phyloP scores from a whole-genome alignment of 495 filamentous ascomycete species.

The Xylaria venustula region DNA sequence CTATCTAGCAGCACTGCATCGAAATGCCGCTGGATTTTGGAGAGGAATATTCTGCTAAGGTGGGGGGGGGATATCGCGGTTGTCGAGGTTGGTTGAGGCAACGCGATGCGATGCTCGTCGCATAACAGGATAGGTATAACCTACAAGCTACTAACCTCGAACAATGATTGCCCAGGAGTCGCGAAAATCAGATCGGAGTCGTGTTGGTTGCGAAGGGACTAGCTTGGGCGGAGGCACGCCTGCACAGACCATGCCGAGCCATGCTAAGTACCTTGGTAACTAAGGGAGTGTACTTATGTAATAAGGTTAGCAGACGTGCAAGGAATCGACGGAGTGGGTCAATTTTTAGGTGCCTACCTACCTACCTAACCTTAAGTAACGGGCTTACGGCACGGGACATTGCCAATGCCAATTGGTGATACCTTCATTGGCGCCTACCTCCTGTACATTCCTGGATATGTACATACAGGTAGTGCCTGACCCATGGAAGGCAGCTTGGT shows the following conservation, averaged over 20 bases:
- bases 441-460: no score
- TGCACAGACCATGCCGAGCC: background rate
- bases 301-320: no score
- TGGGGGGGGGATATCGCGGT: background rate
- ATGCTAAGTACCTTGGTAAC: background rate
- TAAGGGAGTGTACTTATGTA: background rate
- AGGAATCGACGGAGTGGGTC: no score
- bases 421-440: no score
- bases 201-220: conserved; percentile 11
- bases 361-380: no score
- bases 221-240: conserved; percentile 1
- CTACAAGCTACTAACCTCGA: background rate
- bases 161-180: conserved; percentile 3
- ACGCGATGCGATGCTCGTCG: conserved; percentile 16
- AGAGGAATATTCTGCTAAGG: background rate
- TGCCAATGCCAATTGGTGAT: no score
- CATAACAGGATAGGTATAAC: background rate
- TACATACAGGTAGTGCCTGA: no score
- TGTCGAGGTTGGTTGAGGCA: background rate
- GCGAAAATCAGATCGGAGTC: background rate
- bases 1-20: background rate
- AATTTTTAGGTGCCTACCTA: background rate
- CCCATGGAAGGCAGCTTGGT: no score
- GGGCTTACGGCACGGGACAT: no score
- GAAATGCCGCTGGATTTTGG: background rate